Percentiles rank a stretch among this genome's conserved stretches.
Evolutionary conservation across 345 rosid species (phyloP).

Genomic region (Lumnitzera racemosa): DNA sequence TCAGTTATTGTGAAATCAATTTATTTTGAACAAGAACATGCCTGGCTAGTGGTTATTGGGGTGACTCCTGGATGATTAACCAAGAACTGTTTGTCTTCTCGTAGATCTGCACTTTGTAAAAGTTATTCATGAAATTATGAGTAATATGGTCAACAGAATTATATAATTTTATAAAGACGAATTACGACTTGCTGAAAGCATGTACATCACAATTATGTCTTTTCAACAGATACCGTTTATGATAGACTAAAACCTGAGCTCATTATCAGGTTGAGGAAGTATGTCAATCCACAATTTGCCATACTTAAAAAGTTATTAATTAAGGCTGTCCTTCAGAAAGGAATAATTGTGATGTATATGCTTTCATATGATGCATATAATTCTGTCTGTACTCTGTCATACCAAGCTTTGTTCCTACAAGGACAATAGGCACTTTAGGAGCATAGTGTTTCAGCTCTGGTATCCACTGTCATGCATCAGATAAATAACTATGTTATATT

Average conservation of each 20-base stretch:
- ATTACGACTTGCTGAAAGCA: too few relatives aligned
- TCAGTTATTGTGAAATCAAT: background rate
- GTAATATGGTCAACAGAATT: background rate
- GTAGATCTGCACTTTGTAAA: conserved; percentile 2
- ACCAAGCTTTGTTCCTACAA: conserved; percentile 17
- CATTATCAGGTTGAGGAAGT: too few relatives aligned
- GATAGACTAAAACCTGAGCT: too few relatives aligned
- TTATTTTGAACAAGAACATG: background rate
- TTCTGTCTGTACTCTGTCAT: background rate
- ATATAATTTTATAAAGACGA: background rate
- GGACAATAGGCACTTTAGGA: conserved; percentile 7
- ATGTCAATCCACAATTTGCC: too few relatives aligned
- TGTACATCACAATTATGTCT: too few relatives aligned
- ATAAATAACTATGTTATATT: background rate
- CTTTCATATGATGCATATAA: too few relatives aligned
- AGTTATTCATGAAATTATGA: too few relatives aligned
- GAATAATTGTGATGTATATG: too few relatives aligned
- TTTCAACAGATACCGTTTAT: too few relatives aligned
- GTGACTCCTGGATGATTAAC: conserved; percentile 7
- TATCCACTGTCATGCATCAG: conserved; percentile 7
- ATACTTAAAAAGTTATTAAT: too few relatives aligned
- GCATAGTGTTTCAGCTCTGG: conserved; percentile 13
- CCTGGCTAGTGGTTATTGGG: conserved; percentile 6
- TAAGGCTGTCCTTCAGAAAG: too few relatives aligned
- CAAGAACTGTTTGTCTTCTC: conserved; percentile 12